These are phyloP conservation scores for Penicillium dipodomyicola DNA, from an alignment of 495 filamentous ascomycete species.

Conservation along the genomic window DNA sequence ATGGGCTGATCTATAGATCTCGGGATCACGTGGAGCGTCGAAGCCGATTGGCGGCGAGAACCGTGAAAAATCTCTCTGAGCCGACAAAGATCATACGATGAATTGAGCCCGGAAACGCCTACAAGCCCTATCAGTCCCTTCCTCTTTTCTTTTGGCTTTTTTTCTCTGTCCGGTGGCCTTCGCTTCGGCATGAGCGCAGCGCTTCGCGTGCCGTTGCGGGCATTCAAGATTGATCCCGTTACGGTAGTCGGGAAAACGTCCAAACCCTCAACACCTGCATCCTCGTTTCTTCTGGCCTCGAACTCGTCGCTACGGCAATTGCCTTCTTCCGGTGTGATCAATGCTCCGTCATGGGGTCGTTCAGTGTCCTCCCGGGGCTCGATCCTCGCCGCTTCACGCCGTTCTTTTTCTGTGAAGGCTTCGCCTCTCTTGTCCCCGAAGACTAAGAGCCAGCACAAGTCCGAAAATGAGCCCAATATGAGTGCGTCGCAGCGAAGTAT, in stretches of 20 bases:
- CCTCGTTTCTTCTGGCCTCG: slow-evolving; percentile 11
- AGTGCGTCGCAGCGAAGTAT: slow-evolving; percentile 28
- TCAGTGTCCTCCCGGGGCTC: neutral
- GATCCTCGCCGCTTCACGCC: slow-evolving; percentile 1
- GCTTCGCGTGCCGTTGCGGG: slow-evolving; percentile 41
- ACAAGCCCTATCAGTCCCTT: slow-evolving; percentile 2
- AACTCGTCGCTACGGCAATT: slow-evolving; percentile 7
- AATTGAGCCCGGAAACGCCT: slow-evolving; percentile 12
- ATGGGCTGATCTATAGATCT: slow-evolving; percentile 15
- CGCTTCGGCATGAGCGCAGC: slow-evolving; percentile 40
- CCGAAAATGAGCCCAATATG: slow-evolving; percentile 18
- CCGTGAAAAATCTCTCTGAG: slow-evolving; percentile 27
- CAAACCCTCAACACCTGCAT: slow-evolving; percentile 22
- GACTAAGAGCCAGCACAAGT: slow-evolving; percentile 6
- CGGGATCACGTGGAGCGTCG: slow-evolving; percentile 19
- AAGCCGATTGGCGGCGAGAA: slow-evolving; percentile 33
- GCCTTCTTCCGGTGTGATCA: slow-evolving; percentile 1
- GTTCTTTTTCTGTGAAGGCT: slow-evolving; percentile 21
- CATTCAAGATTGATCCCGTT: slow-evolving; percentile 35
- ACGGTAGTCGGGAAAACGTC: slow-evolving; percentile 26
- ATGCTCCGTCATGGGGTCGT: slow-evolving; percentile 1
- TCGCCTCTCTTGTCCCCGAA: slow-evolving; percentile 20
- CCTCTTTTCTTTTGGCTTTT: neutral
- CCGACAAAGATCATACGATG: slow-evolving; percentile 19
- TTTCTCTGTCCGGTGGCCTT: slow-evolving; percentile 7